Evolutionary conservation across 768 basidiomycete genomes (phyloP).

Genomic region (Auricularia sp.): DNA sequence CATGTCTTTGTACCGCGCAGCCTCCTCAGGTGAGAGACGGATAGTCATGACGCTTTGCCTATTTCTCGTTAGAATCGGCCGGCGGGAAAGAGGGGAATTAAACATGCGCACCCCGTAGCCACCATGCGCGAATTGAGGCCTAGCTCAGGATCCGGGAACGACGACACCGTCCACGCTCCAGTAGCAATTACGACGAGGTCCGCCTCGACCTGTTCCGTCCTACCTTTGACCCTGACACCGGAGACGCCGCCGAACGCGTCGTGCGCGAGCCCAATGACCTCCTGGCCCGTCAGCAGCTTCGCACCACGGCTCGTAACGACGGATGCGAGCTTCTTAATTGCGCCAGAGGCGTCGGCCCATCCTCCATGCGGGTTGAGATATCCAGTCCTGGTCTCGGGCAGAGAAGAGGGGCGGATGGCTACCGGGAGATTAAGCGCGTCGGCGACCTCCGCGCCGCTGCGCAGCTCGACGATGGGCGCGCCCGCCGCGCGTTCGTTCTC

Average conservation of each 20-base stretch:
- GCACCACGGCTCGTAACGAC: slow-evolving; percentile 54
- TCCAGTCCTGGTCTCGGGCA: slow-evolving; percentile 28
- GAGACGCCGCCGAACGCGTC: slow-evolving; percentile 23
- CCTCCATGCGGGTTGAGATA: slow-evolving; percentile 73
- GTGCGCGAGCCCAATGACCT: slow-evolving; percentile 42
- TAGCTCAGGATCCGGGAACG: slow-evolving; percentile 46
- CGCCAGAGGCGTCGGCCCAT: slow-evolving; percentile 75
- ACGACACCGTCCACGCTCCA: slow-evolving; percentile 79
- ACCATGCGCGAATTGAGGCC: slow-evolving; percentile 41
- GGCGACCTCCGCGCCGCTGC: slow-evolving; percentile 32
- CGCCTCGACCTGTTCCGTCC: slow-evolving; percentile 29
- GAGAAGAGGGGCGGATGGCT: slow-evolving; percentile 19
- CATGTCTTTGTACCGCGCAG: slow-evolving; percentile 43
- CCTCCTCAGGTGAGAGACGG: slow-evolving; percentile 65
- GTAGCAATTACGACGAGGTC: slow-evolving; percentile 60
- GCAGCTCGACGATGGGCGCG: slow-evolving; percentile 35
- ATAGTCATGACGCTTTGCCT: slow-evolving; percentile 77
- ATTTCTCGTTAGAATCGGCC: background rate
- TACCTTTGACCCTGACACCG: slow-evolving; percentile 8
- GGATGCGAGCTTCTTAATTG: slow-evolving; percentile 42
- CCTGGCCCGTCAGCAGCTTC: slow-evolving; percentile 45
- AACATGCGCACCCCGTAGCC: slow-evolving; percentile 65
- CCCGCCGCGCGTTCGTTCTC: slow-evolving; percentile 55
- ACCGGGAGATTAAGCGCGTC: slow-evolving; percentile 34
- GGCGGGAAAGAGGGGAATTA: background rate